Evolutionary conservation across 371 early-diverging fungal species (phyloP).

Genomic region (Mortierella sp.): DNA sequence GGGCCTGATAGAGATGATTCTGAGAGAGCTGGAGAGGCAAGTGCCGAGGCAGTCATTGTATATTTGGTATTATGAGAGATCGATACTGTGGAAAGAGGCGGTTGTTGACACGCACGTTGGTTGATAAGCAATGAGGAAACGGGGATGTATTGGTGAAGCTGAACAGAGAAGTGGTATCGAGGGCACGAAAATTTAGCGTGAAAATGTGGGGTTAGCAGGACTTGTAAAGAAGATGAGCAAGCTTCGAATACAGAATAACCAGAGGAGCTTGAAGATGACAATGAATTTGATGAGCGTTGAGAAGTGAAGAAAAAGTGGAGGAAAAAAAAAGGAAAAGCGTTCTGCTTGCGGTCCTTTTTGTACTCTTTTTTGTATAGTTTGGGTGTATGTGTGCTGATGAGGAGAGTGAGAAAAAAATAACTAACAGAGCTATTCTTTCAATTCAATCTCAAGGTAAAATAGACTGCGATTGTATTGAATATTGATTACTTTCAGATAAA

Average conservation of each 20-base stretch:
- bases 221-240: background rate
- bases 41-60: constrained; percentile 51
- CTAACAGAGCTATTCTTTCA: background rate
- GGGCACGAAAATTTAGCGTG: background rate
- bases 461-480: background rate
- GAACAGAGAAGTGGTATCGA: background rate
- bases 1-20: constrained; percentile 18
- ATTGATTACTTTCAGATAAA: background rate
- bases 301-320: no score
- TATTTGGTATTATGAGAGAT: background rate
- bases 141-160: background rate
- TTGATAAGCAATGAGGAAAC: background rate
- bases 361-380: constrained; percentile 5
- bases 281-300: background rate
- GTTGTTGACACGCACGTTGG: background rate
- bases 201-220: background rate
- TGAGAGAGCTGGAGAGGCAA: constrained; percentile 45
- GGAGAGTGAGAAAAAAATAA: background rate
- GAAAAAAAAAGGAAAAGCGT: background rate
- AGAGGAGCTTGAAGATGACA: background rate
- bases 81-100: background rate
- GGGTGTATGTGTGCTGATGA: background rate
- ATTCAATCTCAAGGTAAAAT: background rate
- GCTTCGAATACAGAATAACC: background rate
- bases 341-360: constrained; percentile 6